These are phyloP conservation scores for Trichoderma erinaceum DNA, from an alignment of 495 filamentous ascomycete species.

Conservation along the genomic window DNA sequence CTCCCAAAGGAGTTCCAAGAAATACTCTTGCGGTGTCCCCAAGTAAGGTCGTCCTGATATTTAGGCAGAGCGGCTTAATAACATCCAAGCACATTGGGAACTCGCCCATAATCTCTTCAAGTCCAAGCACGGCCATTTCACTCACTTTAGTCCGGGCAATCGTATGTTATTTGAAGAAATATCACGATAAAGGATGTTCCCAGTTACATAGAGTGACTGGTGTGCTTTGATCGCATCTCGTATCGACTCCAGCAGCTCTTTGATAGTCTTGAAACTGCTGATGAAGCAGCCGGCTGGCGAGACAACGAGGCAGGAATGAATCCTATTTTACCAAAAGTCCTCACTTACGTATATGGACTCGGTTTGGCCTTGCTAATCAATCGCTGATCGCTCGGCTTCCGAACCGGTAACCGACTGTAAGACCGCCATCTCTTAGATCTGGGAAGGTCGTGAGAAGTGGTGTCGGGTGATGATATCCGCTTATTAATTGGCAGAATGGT, in stretches of 20 bases:
- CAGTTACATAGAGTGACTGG: conserved; percentile 28
- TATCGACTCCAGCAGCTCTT: not conserved
- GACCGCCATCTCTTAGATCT: not conserved
- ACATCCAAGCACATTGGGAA: not conserved
- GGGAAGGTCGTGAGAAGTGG: not conserved
- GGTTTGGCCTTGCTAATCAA: not conserved
- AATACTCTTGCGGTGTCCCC: not conserved
- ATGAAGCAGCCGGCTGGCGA: not conserved
- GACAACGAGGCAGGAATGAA: conserved; percentile 9
- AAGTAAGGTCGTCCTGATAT: not conserved
- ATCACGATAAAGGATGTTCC: conserved; percentile 37
- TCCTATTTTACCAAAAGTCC: not conserved
- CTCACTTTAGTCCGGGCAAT: not conserved
- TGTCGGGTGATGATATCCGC: not conserved
- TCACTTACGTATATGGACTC: not conserved
- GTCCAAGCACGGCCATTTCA: not conserved
- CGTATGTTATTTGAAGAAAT: conserved; percentile 34
- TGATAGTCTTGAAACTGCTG: not conserved
- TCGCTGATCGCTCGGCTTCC: no score
- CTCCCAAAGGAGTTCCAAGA: conserved; percentile 8
- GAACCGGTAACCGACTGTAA: not conserved
- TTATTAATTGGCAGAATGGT: no score
- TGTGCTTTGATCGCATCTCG: conserved; percentile 19
- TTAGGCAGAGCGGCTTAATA: conserved; percentile 1
- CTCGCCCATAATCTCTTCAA: not conserved